Evolutionary conservation across 441 rosid species (phyloP).

Genomic region (Sinapis alba): DNA sequence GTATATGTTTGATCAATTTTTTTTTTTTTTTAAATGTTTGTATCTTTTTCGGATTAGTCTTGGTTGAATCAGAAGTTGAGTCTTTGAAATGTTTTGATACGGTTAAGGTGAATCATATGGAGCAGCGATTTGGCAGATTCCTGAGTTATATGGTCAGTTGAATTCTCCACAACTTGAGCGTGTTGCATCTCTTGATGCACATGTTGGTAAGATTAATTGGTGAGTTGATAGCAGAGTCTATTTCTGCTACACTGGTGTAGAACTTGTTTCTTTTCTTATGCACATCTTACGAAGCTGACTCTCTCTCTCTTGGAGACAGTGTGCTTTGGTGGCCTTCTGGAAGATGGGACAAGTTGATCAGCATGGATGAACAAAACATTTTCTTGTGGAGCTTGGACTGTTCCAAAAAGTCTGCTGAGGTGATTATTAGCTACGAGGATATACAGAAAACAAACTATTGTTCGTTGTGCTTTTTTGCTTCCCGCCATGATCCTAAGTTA

Average conservation of each 20-base stretch:
- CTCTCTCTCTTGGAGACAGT: slow-evolving; percentile 42
- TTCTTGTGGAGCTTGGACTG: slow-evolving; percentile 82
- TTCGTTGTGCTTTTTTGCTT: neutral
- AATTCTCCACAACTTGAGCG: slow-evolving; percentile 86
- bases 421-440: slow-evolving; percentile 33
- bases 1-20: slow-evolving; percentile 45
- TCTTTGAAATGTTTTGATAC: slow-evolving; percentile 15
- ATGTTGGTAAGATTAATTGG: slow-evolving; percentile 78
- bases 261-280: neutral
- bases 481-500: neutral
- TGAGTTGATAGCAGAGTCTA: slow-evolving; percentile 42
- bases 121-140: slow-evolving; percentile 96
- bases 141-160: slow-evolving; percentile 85
- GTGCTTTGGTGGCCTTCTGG: slow-evolving; percentile 95
- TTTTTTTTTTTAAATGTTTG: too few relatives aligned
- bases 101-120: slow-evolving; percentile 72
- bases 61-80: neutral
- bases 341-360: slow-evolving; percentile 80
- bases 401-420: slow-evolving; percentile 79
- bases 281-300: neutral
- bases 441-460: neutral
- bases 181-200: slow-evolving; percentile 81
- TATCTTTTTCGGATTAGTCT: neutral
- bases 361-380: slow-evolving; percentile 81
- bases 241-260: neutral